A percentile compares a stretch with the other conserved stretches of the same genome.
Conservation (phyloP, 306 rosid genomes). For the Canavalia gladiata region DNA sequence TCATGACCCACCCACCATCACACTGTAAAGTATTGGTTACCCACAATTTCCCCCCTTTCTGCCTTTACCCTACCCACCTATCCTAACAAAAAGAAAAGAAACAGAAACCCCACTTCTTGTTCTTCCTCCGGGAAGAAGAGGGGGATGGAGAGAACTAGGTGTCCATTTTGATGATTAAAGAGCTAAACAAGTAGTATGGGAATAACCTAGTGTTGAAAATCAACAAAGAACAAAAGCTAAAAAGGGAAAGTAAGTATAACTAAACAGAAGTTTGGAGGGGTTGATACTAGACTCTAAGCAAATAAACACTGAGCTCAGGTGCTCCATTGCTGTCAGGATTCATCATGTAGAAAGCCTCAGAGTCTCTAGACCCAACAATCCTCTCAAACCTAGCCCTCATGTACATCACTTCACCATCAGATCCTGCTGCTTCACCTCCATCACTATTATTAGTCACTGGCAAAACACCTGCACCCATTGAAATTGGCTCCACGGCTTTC, state of each 20-base stretch:
- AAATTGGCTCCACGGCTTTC: slow-evolving; percentile 90
- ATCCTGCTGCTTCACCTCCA: slow-evolving; percentile 52
- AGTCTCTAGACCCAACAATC: slow-evolving; percentile 96
- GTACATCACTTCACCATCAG: slow-evolving; percentile 83
- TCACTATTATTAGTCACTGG: slow-evolving; percentile 52
- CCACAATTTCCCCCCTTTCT: slow-evolving; percentile 56
- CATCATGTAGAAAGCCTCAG: slow-evolving; percentile 99
- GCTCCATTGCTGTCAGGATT: slow-evolving; percentile 98
- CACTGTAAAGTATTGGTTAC: slow-evolving; percentile 69
- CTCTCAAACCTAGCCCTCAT: slow-evolving; percentile 99
- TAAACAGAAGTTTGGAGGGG: slow-evolving; percentile 40
- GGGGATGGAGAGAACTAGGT: slow-evolving; percentile 48
- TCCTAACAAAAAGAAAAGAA: slow-evolving; percentile 48
- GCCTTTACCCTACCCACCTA: slow-evolving; percentile 58
- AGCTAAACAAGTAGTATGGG: slow-evolving; percentile 53
- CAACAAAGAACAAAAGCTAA: slow-evolving; percentile 45
- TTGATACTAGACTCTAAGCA: slow-evolving; percentile 82
- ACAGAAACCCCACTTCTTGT: slow-evolving; percentile 59
- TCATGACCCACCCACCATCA: slow-evolving; percentile 69
- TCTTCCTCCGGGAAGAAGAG: slow-evolving; percentile 47
- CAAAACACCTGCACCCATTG: slow-evolving; percentile 98
- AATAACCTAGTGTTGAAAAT: slow-evolving; percentile 51
- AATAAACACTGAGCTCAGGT: slow-evolving; percentile 94
- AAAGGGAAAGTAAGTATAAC: slow-evolving; percentile 38
- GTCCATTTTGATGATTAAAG: slow-evolving; percentile 59